Evolutionary conservation across 495 filamentous ascomycete genomes (phyloP).

Genomic region (Penicillium lividum): DNA sequence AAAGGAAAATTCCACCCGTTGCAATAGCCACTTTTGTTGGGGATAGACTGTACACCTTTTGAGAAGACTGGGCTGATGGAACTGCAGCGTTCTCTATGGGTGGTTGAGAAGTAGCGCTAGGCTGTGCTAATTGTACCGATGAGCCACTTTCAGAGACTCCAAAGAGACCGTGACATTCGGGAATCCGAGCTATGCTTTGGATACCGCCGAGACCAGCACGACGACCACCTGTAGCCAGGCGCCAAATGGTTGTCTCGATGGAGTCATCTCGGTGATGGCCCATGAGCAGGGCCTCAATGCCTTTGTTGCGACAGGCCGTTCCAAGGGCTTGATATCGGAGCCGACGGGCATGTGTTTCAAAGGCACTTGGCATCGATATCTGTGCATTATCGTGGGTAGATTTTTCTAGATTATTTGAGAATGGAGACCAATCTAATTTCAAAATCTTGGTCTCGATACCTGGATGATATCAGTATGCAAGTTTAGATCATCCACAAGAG

Average conservation of each 20-base stretch:
- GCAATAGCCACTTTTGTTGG: constrained; percentile 43
- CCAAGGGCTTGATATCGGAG: constrained; percentile 74
- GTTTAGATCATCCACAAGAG: background rate
- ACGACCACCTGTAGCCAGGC: constrained; percentile 61
- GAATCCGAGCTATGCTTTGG: constrained; percentile 61
- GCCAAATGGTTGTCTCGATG: constrained; percentile 82
- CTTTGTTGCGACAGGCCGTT: constrained; percentile 49
- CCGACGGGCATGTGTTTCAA: constrained; percentile 77
- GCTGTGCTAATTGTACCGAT: constrained; percentile 10
- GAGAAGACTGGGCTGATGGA: background rate
- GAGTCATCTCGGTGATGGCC: constrained; percentile 87
- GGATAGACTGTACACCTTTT: background rate
- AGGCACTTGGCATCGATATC: constrained; percentile 53
- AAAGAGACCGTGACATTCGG: constrained; percentile 77
- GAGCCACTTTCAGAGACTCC: constrained; percentile 69
- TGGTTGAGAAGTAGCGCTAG: background rate
- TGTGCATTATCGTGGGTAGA: constrained; percentile 33
- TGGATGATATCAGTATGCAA: constrained; percentile 25
- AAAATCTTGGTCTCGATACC: constrained; percentile 55
- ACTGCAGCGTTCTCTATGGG: background rate
- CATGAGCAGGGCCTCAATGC: constrained; percentile 60
- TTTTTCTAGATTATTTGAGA: constrained; percentile 6
- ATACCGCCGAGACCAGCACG: constrained; percentile 73
- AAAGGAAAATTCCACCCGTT: constrained; percentile 67
- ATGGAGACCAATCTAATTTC: constrained; percentile 48